A percentile compares a stretch with the other conserved stretches of the same genome.
Conservation (phyloP, 306 rosid species). For the Hippophae rhamnoides region DNA sequence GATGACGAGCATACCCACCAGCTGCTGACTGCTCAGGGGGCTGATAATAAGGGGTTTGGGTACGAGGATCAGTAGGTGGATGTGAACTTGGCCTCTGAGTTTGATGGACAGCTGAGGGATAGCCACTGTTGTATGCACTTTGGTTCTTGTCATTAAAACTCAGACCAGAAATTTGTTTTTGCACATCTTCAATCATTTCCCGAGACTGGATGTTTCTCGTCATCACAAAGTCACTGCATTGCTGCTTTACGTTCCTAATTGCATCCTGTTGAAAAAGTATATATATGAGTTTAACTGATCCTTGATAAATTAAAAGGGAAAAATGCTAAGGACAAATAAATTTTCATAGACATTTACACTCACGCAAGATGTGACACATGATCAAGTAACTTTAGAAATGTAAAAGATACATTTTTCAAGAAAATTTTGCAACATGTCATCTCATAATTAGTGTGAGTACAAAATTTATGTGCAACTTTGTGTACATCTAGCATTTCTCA, state of each 20-base stretch:
- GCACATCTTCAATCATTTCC: slow-evolving; percentile 96
- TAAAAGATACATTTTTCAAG: no score
- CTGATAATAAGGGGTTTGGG: slow-evolving; percentile 60
- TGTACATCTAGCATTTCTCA: no score
- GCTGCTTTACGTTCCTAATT: slow-evolving; percentile 86
- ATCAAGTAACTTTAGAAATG: no score
- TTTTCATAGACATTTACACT: no score
- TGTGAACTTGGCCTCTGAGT: slow-evolving; percentile 46
- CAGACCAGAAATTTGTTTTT: slow-evolving; percentile 79
- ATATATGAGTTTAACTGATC: neutral
- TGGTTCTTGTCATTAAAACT: slow-evolving; percentile 54
- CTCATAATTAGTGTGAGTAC: no score
- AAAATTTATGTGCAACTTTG: no score
- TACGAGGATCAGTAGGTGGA: slow-evolving; percentile 51
- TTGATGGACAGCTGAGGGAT: slow-evolving; percentile 55
- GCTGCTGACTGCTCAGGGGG: slow-evolving; percentile 53
- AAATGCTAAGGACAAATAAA: no score
- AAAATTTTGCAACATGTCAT: no score
- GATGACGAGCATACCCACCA: slow-evolving; percentile 38
- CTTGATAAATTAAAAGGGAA: neutral
- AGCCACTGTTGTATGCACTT: slow-evolving; percentile 29
- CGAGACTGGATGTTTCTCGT: slow-evolving; percentile 94
- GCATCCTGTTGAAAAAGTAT: slow-evolving; percentile 50
- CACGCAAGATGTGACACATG: no score
- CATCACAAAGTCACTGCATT: slow-evolving; percentile 89